These are phyloP conservation scores for Thermochaetoides thermophila DNA, from an alignment of 495 filamentous ascomycete species.

Conservation along the genomic window DNA sequence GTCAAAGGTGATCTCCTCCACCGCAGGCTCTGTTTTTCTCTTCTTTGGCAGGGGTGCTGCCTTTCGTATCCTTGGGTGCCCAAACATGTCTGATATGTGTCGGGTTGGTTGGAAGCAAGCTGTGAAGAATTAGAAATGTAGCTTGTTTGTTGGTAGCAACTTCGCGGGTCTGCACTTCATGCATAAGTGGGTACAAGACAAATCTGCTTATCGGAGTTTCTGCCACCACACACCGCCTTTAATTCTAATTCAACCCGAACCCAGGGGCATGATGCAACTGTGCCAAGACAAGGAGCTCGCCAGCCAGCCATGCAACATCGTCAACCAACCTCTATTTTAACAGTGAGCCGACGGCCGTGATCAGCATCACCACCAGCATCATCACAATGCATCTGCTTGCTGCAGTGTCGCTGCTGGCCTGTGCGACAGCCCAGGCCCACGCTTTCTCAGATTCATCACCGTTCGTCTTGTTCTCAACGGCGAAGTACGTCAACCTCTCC, in stretches of 20 bases:
- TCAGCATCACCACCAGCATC: constrained; percentile 9
- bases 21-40: constrained; percentile 41
- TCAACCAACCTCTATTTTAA: constrained; percentile 7
- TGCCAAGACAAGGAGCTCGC: constrained; percentile 1
- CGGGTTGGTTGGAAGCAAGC: no score
- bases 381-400: constrained; percentile 45
- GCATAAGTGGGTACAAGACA: no score
- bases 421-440: constrained; percentile 36
- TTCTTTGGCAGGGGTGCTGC: constrained; percentile 43
- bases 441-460: constrained; percentile 79
- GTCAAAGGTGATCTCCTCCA: constrained; percentile 80
- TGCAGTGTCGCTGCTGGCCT: constrained; percentile 46
- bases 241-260: neutral
- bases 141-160: neutral
- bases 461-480: constrained; percentile 69
- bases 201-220: constrained; percentile 9
- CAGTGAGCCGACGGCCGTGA: constrained; percentile 4
- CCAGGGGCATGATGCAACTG: constrained; percentile 5
- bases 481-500: constrained; percentile 43
- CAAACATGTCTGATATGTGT: constrained; percentile 25
- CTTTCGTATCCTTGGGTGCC: constrained; percentile 35
- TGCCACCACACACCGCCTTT: constrained; percentile 9
- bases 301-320: no score
- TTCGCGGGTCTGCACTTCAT: constrained; percentile 1
- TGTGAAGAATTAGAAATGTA: neutral